phyloP scores from a whole-genome alignment of 208 protist species.

The Blastocrithidia nonstop region DNA sequence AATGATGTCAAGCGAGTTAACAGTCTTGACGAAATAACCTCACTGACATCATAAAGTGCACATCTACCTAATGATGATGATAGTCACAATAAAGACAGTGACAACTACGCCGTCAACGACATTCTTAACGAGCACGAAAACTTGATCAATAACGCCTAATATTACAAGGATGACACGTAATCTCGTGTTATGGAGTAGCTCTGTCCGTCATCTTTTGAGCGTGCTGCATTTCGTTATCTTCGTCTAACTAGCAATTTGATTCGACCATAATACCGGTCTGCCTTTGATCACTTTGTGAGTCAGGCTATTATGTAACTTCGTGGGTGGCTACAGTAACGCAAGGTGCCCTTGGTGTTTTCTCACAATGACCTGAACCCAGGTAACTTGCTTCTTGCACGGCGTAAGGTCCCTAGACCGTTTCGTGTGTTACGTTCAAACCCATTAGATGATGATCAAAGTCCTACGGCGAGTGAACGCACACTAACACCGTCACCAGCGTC shows the following conservation, averaged over 20 bases:
- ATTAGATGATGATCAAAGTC: too few relatives aligned
- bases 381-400: constrained; percentile 61
- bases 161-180: constrained; percentile 18
- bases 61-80: too few relatives aligned
- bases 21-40: too few relatives aligned
- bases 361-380: constrained; percentile 78
- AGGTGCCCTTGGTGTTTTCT: constrained; percentile 56
- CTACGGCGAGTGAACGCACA: too few relatives aligned
- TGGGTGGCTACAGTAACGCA: constrained; percentile 11
- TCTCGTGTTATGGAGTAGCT: constrained; percentile 52
- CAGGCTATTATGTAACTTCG: constrained; percentile 39
- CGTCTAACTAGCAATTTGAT: constrained; percentile 38
- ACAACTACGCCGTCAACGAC: too few relatives aligned
- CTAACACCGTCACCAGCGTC: too few relatives aligned
- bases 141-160: constrained; percentile 12
- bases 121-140: too few relatives aligned
- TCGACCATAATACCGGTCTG: constrained; percentile 14
- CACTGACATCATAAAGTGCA: too few relatives aligned
- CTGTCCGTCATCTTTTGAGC: constrained; percentile 68
- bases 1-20: too few relatives aligned
- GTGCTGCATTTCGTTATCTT: constrained; percentile 47
- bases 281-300: constrained; percentile 26
- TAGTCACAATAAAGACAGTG: too few relatives aligned
- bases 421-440: too few relatives aligned
- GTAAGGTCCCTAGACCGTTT: too few relatives aligned